A percentile compares a stretch with the other conserved stretches of the same genome.
Conservation (phyloP, 2,329 filamentous ascomycete species). For the Epichloe gansuensis region DNA sequence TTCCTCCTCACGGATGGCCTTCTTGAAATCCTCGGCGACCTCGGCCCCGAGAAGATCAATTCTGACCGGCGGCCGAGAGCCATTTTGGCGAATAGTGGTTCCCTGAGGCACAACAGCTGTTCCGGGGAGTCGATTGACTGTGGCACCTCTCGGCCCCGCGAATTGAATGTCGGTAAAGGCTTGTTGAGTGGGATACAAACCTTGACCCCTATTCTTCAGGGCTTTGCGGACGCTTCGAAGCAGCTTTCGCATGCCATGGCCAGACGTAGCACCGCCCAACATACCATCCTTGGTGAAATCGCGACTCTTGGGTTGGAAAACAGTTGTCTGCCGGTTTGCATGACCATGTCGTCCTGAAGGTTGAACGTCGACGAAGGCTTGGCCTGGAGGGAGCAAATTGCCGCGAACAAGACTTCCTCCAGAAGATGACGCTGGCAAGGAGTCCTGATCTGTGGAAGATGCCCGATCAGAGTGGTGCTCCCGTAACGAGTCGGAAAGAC, state of each 20-base stretch:
- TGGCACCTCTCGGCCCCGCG: constrained; percentile 38
- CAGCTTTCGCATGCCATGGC: constrained; percentile 71
- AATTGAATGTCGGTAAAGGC: constrained; percentile 35
- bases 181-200: constrained; percentile 30
- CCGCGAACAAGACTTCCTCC: constrained; percentile 80
- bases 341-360: constrained; percentile 35
- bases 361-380: constrained; percentile 63
- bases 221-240: constrained; percentile 77
- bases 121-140: constrained; percentile 45
- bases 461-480: constrained; percentile 47
- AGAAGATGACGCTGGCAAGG: constrained; percentile 52
- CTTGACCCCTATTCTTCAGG: constrained; percentile 48
- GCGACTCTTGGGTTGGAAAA: constrained; percentile 29
- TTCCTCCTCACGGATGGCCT: constrained; percentile 59
- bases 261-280: constrained; percentile 47
- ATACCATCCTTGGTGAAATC: constrained; percentile 32
- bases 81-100: constrained; percentile 29
- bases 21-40: constrained; percentile 66
- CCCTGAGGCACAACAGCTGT: constrained; percentile 48
- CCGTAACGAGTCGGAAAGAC: constrained; percentile 71
- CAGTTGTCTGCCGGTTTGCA: constrained; percentile 38
- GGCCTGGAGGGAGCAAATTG: constrained; percentile 67
- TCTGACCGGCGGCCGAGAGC: constrained; percentile 42
- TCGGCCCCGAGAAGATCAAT: constrained; percentile 75
- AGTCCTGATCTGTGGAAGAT: constrained; percentile 40